Evolutionary conservation across 78 protist genomes (phyloP), one percentile per base, ranked within the genome.

Genomic region (Abeoforma whisleri): DNA sequence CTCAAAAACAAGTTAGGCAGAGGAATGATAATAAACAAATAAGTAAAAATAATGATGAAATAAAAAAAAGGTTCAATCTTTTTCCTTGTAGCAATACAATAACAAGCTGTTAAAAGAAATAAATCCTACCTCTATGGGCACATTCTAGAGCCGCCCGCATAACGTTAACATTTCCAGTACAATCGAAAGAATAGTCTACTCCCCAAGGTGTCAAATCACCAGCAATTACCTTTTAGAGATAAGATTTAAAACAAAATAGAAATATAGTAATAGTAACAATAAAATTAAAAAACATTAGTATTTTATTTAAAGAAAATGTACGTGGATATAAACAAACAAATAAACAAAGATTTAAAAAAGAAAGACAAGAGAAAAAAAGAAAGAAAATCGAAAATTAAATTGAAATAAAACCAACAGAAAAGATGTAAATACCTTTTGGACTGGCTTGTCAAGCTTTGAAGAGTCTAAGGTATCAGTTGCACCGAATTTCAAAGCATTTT

Each of bases 131-230:
- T 25, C 28, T 34, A 88, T 95, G 98, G 74, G 90, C 62, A 1
- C 62, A 2, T 34, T 68, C 76, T 38, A 94, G 87, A 0, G 96
- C 98, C 0, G 88, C 80, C 35, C 93, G 81, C 98, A 96, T 96
- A 33, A 81, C 79, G 48, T 89, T 33, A 23, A 89, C 92, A 89
- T 86, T 93, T 39, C 98, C 98, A 39, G 89, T 86, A 86, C 94
- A 89, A 39, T 96, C 98, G 76, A 94, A 96, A 34, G 96, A 87
- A 91, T 94, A 94, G 92, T 96, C 98, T 0, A 92, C 12, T 12
- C 95, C 95, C 30, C 89, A 75, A 2, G 36, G 74, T 2, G 89
- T 84, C 72, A 68, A 57, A 33, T 72, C n/a, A n/a, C n/a, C 90
- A 28, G 81, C 82, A 12, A 89, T 68, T 33, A 23, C 62, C 70